Evolutionary conservation across 2,329 filamentous ascomycete genomes (phyloP).

Genomic region (Aspergillus versicolor): DNA sequence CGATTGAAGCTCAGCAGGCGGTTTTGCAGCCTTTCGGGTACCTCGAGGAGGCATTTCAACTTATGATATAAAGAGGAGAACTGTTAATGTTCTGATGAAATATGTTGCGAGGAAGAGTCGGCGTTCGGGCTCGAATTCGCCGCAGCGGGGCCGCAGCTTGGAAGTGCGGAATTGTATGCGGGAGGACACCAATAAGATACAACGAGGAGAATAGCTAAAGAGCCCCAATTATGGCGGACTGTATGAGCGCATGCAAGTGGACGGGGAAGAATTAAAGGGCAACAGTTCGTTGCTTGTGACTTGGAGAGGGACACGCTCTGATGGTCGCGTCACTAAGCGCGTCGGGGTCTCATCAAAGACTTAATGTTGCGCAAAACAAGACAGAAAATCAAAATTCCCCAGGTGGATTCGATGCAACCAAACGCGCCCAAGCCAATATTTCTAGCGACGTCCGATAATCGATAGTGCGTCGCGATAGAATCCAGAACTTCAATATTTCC

Average conservation of each 20-base stretch:
- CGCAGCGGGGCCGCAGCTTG: background rate
- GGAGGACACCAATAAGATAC: background rate
- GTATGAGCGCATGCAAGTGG: too few species aligned
- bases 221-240: too few species aligned
- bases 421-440: background rate
- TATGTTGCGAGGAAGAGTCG: background rate
- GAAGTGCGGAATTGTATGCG: background rate
- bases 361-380: background rate
- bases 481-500: constrained; percentile 13
- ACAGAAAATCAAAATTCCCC: too few species aligned
- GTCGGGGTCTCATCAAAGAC: background rate
- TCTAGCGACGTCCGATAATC: background rate
- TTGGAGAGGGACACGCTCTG: background rate
- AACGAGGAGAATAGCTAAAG: background rate
- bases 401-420: too few species aligned
- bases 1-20: constrained; percentile 6
- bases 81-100: background rate
- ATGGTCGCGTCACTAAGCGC: background rate
- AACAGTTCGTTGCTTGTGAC: too few species aligned
- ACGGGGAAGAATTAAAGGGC: too few species aligned
- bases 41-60: constrained; percentile 18
- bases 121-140: background rate
- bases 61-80: background rate
- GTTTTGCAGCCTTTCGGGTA: constrained; percentile 14
- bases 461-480: background rate